Evolutionary conservation across 768 basidiomycete genomes (phyloP).

Genomic region (Boletus rubroflammeus): DNA sequence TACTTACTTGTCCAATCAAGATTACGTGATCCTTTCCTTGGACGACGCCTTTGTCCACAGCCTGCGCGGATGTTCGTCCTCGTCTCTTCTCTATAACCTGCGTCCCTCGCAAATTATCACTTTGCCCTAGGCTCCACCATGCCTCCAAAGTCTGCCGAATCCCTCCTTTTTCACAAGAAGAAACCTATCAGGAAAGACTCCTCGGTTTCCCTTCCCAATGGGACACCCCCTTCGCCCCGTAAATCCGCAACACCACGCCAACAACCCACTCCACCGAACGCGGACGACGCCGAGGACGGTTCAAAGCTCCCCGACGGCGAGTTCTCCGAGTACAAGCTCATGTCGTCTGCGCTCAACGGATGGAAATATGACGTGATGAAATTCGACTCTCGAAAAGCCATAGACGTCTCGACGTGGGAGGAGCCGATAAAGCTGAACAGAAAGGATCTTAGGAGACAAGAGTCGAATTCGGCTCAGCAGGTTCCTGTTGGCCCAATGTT

Average conservation of each 20-base stretch:
- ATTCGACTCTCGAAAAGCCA: constrained; percentile 70
- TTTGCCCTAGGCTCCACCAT: too few relatives aligned
- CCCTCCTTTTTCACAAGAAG: constrained; percentile 69
- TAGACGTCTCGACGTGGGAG: constrained; percentile 68
- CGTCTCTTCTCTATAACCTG: background rate
- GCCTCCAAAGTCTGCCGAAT: constrained; percentile 37
- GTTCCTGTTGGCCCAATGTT: constrained; percentile 70
- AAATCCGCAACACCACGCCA: constrained; percentile 40
- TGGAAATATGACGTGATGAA: constrained; percentile 95
- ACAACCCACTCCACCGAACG: constrained; percentile 36
- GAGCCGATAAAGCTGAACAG: constrained; percentile 83
- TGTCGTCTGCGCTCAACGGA: constrained; percentile 75
- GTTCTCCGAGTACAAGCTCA: constrained; percentile 72
- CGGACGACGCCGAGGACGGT: constrained; percentile 49
- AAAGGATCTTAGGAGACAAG: constrained; percentile 67
- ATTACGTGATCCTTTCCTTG: constrained; percentile 32
- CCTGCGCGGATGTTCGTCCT: constrained; percentile 3
- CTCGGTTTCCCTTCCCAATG: constrained; percentile 11
- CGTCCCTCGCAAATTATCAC: too few relatives aligned
- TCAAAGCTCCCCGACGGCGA: constrained; percentile 61
- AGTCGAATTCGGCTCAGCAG: constrained; percentile 34
- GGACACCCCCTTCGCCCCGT: constrained; percentile 24
- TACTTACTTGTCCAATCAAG: background rate
- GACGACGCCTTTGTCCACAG: constrained; percentile 2
- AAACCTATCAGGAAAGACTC: constrained; percentile 34